Base-by-base conservation (phyloP, 257 asterid species). In the Ligustrum vulgare region DNA sequence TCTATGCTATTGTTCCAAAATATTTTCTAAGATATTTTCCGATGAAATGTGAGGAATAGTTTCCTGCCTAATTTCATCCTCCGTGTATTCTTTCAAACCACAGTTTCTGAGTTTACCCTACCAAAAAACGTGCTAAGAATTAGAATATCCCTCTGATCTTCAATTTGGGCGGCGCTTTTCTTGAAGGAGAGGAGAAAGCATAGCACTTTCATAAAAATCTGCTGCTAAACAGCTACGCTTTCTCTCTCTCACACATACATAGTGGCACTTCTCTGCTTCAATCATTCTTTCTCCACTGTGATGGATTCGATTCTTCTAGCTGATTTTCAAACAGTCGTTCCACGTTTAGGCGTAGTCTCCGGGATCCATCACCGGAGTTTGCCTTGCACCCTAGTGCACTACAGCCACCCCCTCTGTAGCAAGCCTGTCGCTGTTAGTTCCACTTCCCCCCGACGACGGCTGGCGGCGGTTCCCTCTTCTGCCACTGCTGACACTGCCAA, bases 401-500 rank as follows among this genome's bases (percentile, higher is more conserved):
- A 41, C 12, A 41, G 5, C 49, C 49, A 16, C 12, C 4, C 16
- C 16, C 77, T 12, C 58, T 51, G 72, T 10, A 16, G 34, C 63
- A 77, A 36, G 56, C 81, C 75, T 43, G 64, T 77, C 63, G 79
- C 78, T 65, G 23, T 82, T 9, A 74, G 66, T 71, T 74, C 79
- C 31, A 65, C 70, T 32, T 72, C 80, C 35, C 65, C n/a, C 74
- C 32, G 62, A 36, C 86, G 72, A 54, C 16, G 81, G 72, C 76
- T 74, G 67, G 77, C 69, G 18, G 77, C 81, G 71, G 72, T 78
- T 81, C 76, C 79, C 47, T 60, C 67, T 60, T 75, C 77, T 18
- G 82, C 90, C 56, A 33, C 77, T 69, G 73, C 86, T 63, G 86
- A 81, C 54, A 80, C 88, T 54, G 65, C 87, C 36, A 91, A 88